Base-by-base conservation (phyloP, 306 rosid genomes). In the Corylus avellana region DNA sequence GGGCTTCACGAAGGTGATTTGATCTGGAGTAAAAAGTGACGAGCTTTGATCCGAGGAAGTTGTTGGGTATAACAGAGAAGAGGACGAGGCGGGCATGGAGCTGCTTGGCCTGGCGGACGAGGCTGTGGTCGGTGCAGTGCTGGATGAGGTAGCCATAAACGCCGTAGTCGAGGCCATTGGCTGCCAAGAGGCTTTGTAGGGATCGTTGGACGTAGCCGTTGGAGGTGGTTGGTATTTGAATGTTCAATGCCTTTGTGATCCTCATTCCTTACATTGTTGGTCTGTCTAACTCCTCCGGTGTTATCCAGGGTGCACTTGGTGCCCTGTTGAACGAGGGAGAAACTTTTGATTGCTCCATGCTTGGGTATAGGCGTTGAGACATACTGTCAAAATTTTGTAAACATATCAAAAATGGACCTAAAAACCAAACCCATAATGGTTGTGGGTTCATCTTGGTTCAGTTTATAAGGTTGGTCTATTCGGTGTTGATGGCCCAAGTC, bases 1-100 rank as follows among this genome's bases (percentile, higher is more conserved):
- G 93, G 20, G 98, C 97, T 50, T 83, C 67, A 4, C n/a, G 61
- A 17, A 77, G 63, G 75, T 64, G 80, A 51, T 83, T 83, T 62
- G 85, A 77, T 85, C 86, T 89, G 12, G 90, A 80, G 82, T 89
- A 95, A 57, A 87, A 81, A 9, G 59, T 73, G 53, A 91, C 83
- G 76, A 95, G 91, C 80, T 91, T 95, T 10, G 97, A 88, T 59
- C 91, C 98, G 63, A 95, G 91, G 90, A 93, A 95, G 83, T 95
- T 95, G 48, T 83, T 84, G 75, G 97, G 98, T 8, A 69, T 81
- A 84, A 91, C 86, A 46, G 96, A 87, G 79, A 78, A 80, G 50
- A 88, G 77, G 84, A 90, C 75, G 64, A 91, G 89, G 85, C 96
- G 96, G 12, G 93, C 92, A 66, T 89, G 98, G 58, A 93, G 96